These are phyloP conservation scores for Cryptococcus depauperatus DNA, from an alignment of 1,284 basidiomycete genomes.

Conservation along the genomic window DNA sequence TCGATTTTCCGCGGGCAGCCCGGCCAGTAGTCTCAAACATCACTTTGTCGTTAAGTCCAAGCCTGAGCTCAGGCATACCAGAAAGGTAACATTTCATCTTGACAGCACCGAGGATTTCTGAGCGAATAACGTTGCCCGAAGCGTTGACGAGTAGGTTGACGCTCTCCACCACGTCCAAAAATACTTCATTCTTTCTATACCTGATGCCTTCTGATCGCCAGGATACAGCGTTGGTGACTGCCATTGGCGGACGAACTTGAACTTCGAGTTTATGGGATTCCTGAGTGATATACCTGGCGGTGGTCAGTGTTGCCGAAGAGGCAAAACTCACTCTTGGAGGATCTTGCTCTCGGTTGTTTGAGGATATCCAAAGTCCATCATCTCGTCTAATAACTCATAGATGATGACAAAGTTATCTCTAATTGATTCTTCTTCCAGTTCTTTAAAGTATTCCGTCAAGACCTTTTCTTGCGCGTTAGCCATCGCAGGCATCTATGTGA, in stretches of 20 bases:
- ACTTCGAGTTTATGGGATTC: conserved; percentile 97
- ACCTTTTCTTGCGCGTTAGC: conserved; percentile 53
- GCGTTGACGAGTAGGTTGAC: conserved; percentile 96
- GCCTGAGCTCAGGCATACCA: conserved; percentile 93
- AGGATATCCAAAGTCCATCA: conserved; percentile 99
- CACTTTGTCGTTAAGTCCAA: conserved; percentile 98
- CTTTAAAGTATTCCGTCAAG: conserved; percentile 97
- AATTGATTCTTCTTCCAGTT: conserved; percentile 97
- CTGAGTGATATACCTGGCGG: conserved; percentile 87
- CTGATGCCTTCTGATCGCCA: conserved; percentile 97
- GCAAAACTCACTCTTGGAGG: conserved; percentile 70
- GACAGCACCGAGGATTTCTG: conserved; percentile 92
- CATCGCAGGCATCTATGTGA: not conserved
- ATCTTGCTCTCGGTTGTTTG: conserved; percentile 99
- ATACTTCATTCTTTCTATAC: conserved; percentile 99
- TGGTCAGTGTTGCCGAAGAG: not conserved
- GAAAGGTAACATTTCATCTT: conserved; percentile 99
- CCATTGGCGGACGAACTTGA: conserved; percentile 92
- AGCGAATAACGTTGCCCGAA: conserved; percentile 92
- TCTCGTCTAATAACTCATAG: conserved; percentile 95
- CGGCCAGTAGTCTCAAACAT: conserved; percentile 98
- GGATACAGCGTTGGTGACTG: conserved; percentile 96
- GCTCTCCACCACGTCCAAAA: conserved; percentile 95
- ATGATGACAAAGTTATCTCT: conserved; percentile 98
- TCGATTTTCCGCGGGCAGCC: conserved; percentile 90